Evolutionary conservation across 169 alveolate genomes (phyloP), one percentile per base, ranked within the genome.

Genomic region (Fabrea salina): DNA sequence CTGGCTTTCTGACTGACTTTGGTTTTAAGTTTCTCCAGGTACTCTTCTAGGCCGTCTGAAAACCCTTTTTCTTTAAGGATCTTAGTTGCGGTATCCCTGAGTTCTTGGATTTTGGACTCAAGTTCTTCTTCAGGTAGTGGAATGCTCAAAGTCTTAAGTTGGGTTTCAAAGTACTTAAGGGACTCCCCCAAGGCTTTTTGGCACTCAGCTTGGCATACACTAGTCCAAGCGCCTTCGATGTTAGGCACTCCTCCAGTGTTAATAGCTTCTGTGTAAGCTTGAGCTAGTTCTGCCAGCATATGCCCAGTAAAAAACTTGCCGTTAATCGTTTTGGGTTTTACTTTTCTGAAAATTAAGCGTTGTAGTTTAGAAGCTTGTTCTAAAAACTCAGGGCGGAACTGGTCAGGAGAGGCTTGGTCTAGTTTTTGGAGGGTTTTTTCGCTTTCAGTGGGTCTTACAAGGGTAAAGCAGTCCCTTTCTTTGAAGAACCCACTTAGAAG

Each of bases 241-340:
- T 82, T 82, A 0, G 97, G 97, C 11, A 91, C 75, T 33, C 89
- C 89, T 27, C 97, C 97, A 67, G 82, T 80, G 77, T 93, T 93
- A 16, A 93, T 89, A 0, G 97, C 89, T 56, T 86, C 82, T 27
- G 88, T 82, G 79, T 91, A 91, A 7, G 92, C 76, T 8, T 61
- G n/a, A 25, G 90, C 79, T 19, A 90, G 75, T 50, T 88, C 87
- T 32, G 88, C 78, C 49, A 88, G 87, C 97, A 92, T 92, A 66
- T 92, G 94, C 7, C 94, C 91, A 70, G 85, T 92, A 32, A 92
- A 41, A 27, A 2, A 57, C 80, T 51, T 67, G 74, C 50, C 56
- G 49, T 75, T 80, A 76, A 80, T 50, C 70, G 32, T 76, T 75
- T 32, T 61, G 19, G 86, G 84, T 57, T 80, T 79, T 7, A 75